A percentile compares a stretch with the other conserved stretches of the same genome.
Evolutionary conservation across 1,139 yeast species (phyloP).

Genomic region (Lodderomyces oxycetoniae): DNA sequence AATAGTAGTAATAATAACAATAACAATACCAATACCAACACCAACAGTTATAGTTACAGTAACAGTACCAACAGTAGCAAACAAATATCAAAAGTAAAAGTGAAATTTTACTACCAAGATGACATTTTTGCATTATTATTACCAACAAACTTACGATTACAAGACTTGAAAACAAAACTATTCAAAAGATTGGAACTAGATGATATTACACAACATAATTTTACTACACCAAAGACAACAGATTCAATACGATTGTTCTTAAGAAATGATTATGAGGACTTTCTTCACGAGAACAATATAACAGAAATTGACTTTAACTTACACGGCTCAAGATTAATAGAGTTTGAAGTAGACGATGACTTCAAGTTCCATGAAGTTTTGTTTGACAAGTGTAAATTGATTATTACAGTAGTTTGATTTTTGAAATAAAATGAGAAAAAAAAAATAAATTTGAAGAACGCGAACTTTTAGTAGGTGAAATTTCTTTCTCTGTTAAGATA

Average conservation of each 20-base stretch:
- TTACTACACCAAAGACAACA: slow-evolving; percentile 14
- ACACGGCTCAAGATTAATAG: slow-evolving; percentile 22
- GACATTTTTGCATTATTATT: slow-evolving; percentile 86
- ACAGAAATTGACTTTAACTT: slow-evolving; percentile 22
- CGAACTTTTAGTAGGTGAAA: no score
- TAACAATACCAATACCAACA: slow-evolving; percentile 2
- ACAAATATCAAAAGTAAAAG: slow-evolving; percentile 46
- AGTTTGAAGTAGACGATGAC: slow-evolving; percentile 39
- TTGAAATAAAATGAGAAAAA: not conserved
- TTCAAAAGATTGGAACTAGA: slow-evolving; percentile 53
- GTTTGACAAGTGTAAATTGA: slow-evolving; percentile 45
- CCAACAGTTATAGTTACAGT: no score
- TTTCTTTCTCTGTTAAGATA: no score
- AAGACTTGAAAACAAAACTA: slow-evolving; percentile 60
- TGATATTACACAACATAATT: slow-evolving; percentile 13
- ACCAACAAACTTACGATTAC: slow-evolving; percentile 55
- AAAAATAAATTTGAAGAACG: no score
- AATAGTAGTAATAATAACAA: slow-evolving; percentile 5
- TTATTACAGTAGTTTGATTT: slow-evolving; percentile 19
- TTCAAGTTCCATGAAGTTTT: slow-evolving; percentile 39
- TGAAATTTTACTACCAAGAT: slow-evolving; percentile 81
- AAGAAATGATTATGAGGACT: slow-evolving; percentile 42
- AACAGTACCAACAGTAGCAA: slow-evolving; percentile 11
- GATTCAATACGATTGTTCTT: slow-evolving; percentile 29
- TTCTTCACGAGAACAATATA: slow-evolving; percentile 28